Evolutionary conservation across 2,329 filamentous ascomycete species (phyloP), one percentile per base, ranked within the genome.

Genomic region (Thelonectria olida): DNA sequence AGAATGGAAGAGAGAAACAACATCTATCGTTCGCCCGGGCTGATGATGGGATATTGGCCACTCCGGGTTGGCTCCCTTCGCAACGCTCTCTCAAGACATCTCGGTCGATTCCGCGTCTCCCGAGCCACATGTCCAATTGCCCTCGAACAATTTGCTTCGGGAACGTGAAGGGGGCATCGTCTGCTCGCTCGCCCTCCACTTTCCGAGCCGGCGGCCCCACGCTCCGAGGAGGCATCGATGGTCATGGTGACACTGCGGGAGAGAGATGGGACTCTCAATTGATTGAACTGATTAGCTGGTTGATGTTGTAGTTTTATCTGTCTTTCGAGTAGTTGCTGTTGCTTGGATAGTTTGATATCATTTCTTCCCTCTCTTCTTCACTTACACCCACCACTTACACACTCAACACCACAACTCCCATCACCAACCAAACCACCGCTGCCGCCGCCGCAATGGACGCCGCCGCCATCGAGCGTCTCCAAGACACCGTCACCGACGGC

Each of bases 401-500:
- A 8, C 15, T 23, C 34, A 27, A 12, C 2, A 3, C 5, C 27
- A 31, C 22, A 54, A 10, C 15, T 27, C 9, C 20, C 28, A 12
- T 39, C 19, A 31, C 27, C n/a, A 3, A n/a, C n/a, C n/a, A n/a
- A n/a, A n/a, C n/a, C n/a, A n/a, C n/a, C n/a, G n/a, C n/a, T n/a
- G n/a, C n/a, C n/a, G n/a, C 25, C 28, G n/a, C 39, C 48, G 49
- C 42, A 57, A 70, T 69, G 67, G 57, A 60, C 62, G 6, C 69
- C 59, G 6, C 69, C 59, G 45, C 56, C 62, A 54, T 62, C 58
- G 36, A 56, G 61, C 41, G 44, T 67, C 22, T 59, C n/a, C 56
- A 64, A 64, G 19, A 67, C 67, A 12, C 67, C 10, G 61, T 64
- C 41, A 52, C 65, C 1, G 67, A 70, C 31, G 67, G 67, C 51